These are phyloP conservation scores for Hordeum marinum DNA, from an alignment of 176 grass and related monocot genomes.

Conservation along the genomic window DNA sequence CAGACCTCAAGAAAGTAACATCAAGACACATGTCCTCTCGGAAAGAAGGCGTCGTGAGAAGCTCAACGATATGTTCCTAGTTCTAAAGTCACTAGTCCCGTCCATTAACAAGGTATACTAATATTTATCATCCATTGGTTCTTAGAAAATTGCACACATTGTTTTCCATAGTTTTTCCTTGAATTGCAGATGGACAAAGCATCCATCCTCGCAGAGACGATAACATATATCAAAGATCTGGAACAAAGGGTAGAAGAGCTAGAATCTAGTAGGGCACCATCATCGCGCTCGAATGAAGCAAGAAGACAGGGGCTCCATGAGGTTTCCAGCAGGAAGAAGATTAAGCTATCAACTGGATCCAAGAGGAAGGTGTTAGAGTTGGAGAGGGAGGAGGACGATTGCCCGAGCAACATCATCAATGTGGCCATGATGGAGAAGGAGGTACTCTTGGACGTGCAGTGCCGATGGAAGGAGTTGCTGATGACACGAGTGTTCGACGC, in stretches of 20 bases:
- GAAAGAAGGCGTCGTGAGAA: conserved; percentile 73
- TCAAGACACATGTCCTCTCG: conserved; percentile 52
- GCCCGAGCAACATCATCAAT: conserved; percentile 35
- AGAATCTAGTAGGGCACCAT: conserved; percentile 31
- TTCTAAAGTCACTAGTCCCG: conserved; percentile 59
- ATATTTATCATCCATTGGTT: no score
- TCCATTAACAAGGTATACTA: conserved; percentile 64
- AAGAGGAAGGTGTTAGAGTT: conserved; percentile 26
- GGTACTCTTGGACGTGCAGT: conserved; percentile 51
- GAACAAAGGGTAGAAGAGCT: conserved; percentile 56
- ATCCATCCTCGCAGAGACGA: conserved; percentile 67
- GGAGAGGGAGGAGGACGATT: conserved; percentile 33
- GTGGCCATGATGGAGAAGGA: conserved; percentile 58
- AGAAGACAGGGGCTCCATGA: background rate
- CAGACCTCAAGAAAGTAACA: conserved; percentile 20
- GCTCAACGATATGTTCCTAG: conserved; percentile 71
- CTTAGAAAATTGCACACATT: no score
- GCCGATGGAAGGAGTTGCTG: conserved; percentile 62
- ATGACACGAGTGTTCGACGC: conserved; percentile 59
- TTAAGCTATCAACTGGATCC: background rate
- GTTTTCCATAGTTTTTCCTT: background rate
- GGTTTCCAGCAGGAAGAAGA: background rate
- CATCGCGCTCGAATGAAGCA: background rate
- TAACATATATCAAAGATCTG: conserved; percentile 68
- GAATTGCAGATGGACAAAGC: conserved; percentile 61